Conservation (phyloP, 2,329 filamentous ascomycete genomes). For the Penicillium sp. region DNA sequence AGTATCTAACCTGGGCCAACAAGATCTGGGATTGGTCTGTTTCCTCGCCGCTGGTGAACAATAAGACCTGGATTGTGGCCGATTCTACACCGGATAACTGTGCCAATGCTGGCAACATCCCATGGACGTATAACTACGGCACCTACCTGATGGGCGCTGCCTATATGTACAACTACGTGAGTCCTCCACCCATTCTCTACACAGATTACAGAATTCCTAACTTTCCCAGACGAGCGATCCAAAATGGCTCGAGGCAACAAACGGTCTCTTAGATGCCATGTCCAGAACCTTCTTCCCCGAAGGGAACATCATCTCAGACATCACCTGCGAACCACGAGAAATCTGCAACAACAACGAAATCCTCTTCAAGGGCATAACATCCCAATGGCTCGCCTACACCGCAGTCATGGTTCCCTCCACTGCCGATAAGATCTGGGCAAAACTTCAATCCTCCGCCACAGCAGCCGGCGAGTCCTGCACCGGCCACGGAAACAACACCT, state of each 20-base stretch:
- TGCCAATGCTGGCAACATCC: slow-evolving; percentile 55
- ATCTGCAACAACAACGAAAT: slow-evolving; percentile 65
- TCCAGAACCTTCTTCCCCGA: slow-evolving; percentile 51
- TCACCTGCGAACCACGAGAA: slow-evolving; percentile 36
- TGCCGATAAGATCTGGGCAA: slow-evolving; percentile 51
- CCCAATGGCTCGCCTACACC: slow-evolving; percentile 59
- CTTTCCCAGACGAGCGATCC: slow-evolving; percentile 38
- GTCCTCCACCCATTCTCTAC: slow-evolving; percentile 14
- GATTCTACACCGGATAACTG: slow-evolving; percentile 59
- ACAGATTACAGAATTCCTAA: not conserved
- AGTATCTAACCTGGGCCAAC: slow-evolving; percentile 59
- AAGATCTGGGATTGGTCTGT: slow-evolving; percentile 60
- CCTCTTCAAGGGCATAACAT: slow-evolving; percentile 66
- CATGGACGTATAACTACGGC: slow-evolving; percentile 64
- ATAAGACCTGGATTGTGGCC: slow-evolving; percentile 56
- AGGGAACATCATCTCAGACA: slow-evolving; percentile 46
- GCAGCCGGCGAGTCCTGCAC: slow-evolving; percentile 59
- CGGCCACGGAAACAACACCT: slow-evolving; percentile 46
- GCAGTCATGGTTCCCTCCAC: slow-evolving; percentile 60
- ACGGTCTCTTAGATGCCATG: slow-evolving; percentile 50
- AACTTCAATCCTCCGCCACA: slow-evolving; percentile 53
- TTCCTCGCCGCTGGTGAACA: slow-evolving; percentile 54
- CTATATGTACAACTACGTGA: slow-evolving; percentile 61
- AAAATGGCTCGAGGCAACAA: slow-evolving; percentile 54
- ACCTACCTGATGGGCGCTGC: slow-evolving; percentile 57